Conservation (phyloP, 495 filamentous ascomycete species). For the Glarea lozoyensis region DNA sequence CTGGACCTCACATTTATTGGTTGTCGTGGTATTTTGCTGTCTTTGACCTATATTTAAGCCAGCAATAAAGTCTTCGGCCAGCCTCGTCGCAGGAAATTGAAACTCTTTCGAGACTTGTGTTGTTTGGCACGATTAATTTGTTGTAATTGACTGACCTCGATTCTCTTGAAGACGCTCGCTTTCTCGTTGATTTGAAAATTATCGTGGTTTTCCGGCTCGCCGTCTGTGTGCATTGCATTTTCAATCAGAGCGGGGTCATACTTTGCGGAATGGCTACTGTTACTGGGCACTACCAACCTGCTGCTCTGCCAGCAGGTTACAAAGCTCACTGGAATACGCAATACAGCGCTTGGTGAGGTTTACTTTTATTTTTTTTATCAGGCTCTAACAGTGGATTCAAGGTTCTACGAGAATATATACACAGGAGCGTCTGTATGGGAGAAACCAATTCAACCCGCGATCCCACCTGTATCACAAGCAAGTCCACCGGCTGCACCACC, state of each 20-base stretch:
- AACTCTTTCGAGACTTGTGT: too few species aligned
- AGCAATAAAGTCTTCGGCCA: too few species aligned
- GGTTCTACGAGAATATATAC: conserved; percentile 17
- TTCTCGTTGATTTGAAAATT: too few species aligned
- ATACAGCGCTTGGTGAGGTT: conserved; percentile 10
- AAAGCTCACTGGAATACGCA: conserved; percentile 2
- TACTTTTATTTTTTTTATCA: not conserved
- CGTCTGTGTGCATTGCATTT: not conserved
- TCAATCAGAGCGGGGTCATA: not conserved
- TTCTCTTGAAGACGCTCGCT: not conserved
- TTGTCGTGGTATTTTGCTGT: too few species aligned
- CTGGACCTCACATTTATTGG: too few species aligned
- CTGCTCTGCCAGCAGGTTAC: not conserved
- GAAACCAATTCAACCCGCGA: conserved; percentile 6
- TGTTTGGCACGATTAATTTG: too few species aligned
- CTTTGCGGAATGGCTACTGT: not conserved
- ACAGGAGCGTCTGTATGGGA: conserved; percentile 10
- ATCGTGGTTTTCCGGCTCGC: not conserved
- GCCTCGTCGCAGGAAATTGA: too few species aligned
- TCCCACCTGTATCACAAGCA: conserved; percentile 1
- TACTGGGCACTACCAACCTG: not conserved
- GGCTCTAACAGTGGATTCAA: not conserved
- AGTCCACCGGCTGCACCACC: conserved; percentile 3
- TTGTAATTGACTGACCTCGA: not conserved
- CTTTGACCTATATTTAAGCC: too few species aligned